Base-by-base conservation (phyloP, 2,329 filamentous ascomycete species). In the Corinectria fuckeliana region DNA sequence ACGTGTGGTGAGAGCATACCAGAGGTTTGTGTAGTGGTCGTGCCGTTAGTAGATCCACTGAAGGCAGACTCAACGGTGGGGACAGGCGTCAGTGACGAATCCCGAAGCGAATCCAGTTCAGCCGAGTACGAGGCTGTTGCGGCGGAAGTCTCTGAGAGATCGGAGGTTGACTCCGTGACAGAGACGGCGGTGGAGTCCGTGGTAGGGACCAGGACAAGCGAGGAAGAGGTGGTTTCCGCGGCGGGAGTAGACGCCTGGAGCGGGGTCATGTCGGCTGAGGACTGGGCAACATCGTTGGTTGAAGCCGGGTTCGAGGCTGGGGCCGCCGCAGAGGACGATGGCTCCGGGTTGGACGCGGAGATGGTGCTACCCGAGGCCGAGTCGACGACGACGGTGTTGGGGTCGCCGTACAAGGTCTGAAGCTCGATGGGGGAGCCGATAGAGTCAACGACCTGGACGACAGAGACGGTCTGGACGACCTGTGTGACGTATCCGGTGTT, bases 381-480 rank as follows among this genome's bases (percentile, higher is more conserved):
- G 66, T 75, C 72, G 61, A 75, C 66, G 60, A 78, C 67, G 55
- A 76, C 71, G 55, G 79, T 79, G 65, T 75, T 72, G 34, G 78
- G 71, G 44, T 75, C 63, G 38, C 75, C 74, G 64, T 69, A 72
- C 54, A 79, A 64, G 28, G 83, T 86, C 58, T 78, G 73, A 20
- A 80, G 70, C 50, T 76, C 72, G 44, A 84, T 68, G 48, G 80
- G 75, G 25, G 75, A 76, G 61, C 84, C 84, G 42, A 72, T 69
- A 44, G 74, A 73, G 72, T 86, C 82, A 62, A 85, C 78, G 61
- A 82, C 68, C 64, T 85, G 80, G 55, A 86, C 72, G 70, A 86
- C 76, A 23, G 83, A 84, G 63, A 87, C 74, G 66, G 84, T 86
- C 71, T 85, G 78, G 52, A 85, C 76, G 67, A 87, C 75, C 60